Percentiles rank a stretch among this genome's conserved stretches.
These are phyloP conservation scores for Lepidium sativum DNA, from an alignment of 345 rosid genomes.

Conservation along the genomic window DNA sequence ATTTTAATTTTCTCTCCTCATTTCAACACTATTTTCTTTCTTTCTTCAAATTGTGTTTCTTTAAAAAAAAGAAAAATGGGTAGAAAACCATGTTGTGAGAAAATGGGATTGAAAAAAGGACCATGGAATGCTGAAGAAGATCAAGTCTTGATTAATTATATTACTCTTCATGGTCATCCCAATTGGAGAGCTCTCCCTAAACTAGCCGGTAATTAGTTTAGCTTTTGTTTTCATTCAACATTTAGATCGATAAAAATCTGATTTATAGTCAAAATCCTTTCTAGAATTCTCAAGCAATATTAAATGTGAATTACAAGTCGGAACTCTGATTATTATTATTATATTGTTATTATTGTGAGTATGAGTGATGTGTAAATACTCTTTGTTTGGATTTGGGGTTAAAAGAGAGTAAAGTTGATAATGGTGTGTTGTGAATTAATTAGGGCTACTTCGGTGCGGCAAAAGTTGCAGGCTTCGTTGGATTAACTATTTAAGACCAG, in stretches of 20 bases:
- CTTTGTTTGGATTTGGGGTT: too few species aligned
- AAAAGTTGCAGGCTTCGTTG: slow-evolving; percentile 75
- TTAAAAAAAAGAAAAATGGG: slow-evolving; percentile 8
- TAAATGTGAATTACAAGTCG: too few species aligned
- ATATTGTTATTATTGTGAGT: too few species aligned
- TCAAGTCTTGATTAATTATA: slow-evolving; percentile 17
- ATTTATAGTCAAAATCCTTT: too few species aligned
- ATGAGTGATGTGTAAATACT: background rate
- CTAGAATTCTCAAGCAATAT: too few species aligned
- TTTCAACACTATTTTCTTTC: background rate
- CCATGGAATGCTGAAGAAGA: slow-evolving; percentile 34
- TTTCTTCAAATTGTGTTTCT: background rate
- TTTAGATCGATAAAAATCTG: too few species aligned
- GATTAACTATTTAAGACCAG: slow-evolving; percentile 56
- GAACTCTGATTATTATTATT: too few species aligned
- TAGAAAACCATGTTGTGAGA: slow-evolving; percentile 33
- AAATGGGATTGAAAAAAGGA: slow-evolving; percentile 31
- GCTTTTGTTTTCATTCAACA: too few species aligned
- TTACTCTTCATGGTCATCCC: slow-evolving; percentile 23
- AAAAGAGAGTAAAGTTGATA: background rate
- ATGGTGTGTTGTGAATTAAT: slow-evolving; percentile 10
- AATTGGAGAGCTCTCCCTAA: slow-evolving; percentile 35
- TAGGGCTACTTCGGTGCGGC: slow-evolving; percentile 49
- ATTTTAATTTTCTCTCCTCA: background rate
- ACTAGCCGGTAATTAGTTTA: slow-evolving; percentile 12